These are phyloP conservation scores for Boletus reticulatus DNA, from an alignment of 768 basidiomycete species.

Conservation along the genomic window DNA sequence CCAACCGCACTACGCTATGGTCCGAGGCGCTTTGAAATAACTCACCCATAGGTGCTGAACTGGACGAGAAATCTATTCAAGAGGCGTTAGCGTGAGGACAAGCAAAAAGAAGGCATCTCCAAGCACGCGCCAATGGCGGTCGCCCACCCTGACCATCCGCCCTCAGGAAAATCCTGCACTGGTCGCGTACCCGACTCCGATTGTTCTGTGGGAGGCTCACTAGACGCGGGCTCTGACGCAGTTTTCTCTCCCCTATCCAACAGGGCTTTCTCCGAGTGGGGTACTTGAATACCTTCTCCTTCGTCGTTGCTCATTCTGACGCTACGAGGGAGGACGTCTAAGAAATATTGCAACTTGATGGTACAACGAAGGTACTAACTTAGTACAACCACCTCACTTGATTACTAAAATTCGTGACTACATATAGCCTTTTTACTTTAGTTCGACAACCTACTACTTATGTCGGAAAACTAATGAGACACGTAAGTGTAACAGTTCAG, in stretches of 20 bases:
- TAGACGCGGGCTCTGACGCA: background rate
- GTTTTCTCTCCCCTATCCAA: background rate
- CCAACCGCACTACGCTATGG: background rate
- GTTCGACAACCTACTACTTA: no score
- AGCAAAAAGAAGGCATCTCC: background rate
- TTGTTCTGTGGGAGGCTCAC: background rate
- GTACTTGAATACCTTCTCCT: background rate
- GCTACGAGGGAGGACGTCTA: background rate
- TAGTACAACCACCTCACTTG: no score
- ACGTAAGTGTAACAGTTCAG: no score
- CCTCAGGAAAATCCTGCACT: constrained; percentile 24
- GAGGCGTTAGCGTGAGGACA: background rate
- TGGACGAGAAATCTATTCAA: constrained; percentile 36
- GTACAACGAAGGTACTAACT: no score
- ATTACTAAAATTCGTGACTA: no score
- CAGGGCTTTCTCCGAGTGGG: background rate
- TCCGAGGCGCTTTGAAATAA: background rate
- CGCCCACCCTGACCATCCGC: constrained; percentile 30
- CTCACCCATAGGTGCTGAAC: constrained; percentile 38
- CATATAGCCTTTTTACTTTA: no score
- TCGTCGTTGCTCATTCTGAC: background rate
- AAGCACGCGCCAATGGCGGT: constrained; percentile 32
- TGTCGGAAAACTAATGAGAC: no score
- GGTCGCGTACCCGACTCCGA: background rate
- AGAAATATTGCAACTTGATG: no score